These are phyloP conservation scores for Helicostylum pulchrum DNA, from an alignment of 192 early-diverging fungal species.

Conservation along the genomic window DNA sequence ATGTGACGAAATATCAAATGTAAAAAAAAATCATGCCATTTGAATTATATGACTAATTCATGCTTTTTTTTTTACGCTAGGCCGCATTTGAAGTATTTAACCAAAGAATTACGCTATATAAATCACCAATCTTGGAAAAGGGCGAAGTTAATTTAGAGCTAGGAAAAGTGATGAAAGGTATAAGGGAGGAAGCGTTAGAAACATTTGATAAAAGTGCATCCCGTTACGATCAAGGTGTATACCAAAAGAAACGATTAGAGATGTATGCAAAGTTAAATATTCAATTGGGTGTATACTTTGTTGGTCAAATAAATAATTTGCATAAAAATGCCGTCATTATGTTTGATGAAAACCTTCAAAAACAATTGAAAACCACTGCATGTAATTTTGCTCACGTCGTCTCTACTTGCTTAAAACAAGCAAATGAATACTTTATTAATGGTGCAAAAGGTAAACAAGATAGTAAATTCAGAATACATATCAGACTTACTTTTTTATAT, in stretches of 20 bases:
- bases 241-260: conserved; percentile 80
- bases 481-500: no score
- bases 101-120: conserved; percentile 59
- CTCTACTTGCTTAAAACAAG: conserved; percentile 38
- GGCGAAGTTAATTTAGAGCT: conserved; percentile 78
- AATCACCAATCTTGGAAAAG: conserved; percentile 63
- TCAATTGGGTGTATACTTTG: conserved; percentile 72
- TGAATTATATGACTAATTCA: background rate
- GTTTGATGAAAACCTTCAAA: conserved; percentile 53
- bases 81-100: conserved; percentile 68
- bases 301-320: conserved; percentile 87
- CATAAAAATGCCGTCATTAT: conserved; percentile 65
- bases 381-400: conserved; percentile 69
- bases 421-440: conserved; percentile 16
- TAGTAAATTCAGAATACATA: no score
- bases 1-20: conserved; percentile 92
- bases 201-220: conserved; percentile 88
- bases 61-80: conserved; percentile 12
- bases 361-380: conserved; percentile 21
- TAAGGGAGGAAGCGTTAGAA: conserved; percentile 55
- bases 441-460: conserved; percentile 33
- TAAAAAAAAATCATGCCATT: conserved; percentile 13
- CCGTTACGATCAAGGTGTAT: conserved; percentile 87
- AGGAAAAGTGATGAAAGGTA: conserved; percentile 60
- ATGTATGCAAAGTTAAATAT: conserved; percentile 75